Base-by-base conservation (phyloP, 805 yeast genomes). In the Yamadazyma takamatsuzukensis region DNA sequence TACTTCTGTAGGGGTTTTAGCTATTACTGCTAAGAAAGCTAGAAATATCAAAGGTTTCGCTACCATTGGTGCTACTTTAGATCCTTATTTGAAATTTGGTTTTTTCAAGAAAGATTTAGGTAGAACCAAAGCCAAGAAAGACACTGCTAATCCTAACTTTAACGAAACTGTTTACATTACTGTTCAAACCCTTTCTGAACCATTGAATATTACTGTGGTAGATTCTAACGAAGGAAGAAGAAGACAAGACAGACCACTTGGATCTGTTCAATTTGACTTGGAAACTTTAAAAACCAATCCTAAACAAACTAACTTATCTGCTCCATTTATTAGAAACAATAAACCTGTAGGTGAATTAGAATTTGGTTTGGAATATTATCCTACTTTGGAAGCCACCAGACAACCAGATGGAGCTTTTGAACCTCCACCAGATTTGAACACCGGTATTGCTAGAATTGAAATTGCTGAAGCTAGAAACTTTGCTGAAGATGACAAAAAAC, bases 361-460 rank as follows among this genome's bases (percentile, higher is more conserved):
- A 5, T 85, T 79, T 54, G 88, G 84, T 41, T 68, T 84, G 46
- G 76, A 77, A 42, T 84, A 73, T 64, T 78, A 79, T 70, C 93
- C 95, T 25, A 80, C 93, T 10, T 61, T 87, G 40, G 68, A 76
- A 60, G 68, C 76, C 36, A 57, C 68, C 45, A 63, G 74, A 40
- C 70, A 74, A 37, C 80, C 85, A 3, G 96, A 87, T 57, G 96
- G 96, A 31, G 80, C 89, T 2, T 68, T 74, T 33, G 80, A 78
- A 44, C 87, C 94, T 29, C 53, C 94, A 28, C 96, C 96, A 27
- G 96, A 87, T 44, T 75, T 86, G 54, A 90, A 90, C 61, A 87
- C 97, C 11, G 99, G 99, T 71, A 80, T 94, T 47, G 77, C 82
- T 14, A 72, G 79, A 48, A 62, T 90, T 45, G 82, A 79, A 39